Base-by-base conservation (phyloP, 202 grass and related monocot species). In the Brachypodium distachyon region DNA sequence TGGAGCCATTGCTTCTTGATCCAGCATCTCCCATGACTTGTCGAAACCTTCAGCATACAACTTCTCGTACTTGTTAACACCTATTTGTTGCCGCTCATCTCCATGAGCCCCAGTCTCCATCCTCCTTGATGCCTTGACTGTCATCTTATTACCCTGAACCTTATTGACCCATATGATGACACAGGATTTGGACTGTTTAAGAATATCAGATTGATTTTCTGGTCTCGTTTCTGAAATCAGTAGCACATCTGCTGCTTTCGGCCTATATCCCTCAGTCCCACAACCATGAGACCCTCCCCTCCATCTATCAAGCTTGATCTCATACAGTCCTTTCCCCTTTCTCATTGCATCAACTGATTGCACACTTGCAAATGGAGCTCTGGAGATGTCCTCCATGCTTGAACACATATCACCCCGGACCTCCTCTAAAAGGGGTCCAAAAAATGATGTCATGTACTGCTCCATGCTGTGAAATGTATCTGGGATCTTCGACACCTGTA, bases 401-500 rank as follows among this genome's bases (percentile, higher is more conserved):
- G 77, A 86, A 40, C 25, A 80, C 63, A 98, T 84, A 53, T 98
- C 95, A 21, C 74, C 87, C 9, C 83, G 81, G 2, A 92, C 67
- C 70, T 97, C 90, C 82, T 93, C 90, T 28, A 97, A 25, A 78
- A 97, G 79, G 51, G 90, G 88, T 51, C 53, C 82, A 3, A 79
- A 70, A 69, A 85, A 97, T 0, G 94, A 94, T 17, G 70, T 67
- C 60, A 92, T 77, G 73, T 97, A 97, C 32, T 90, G 52, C 25
- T 90, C 72, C 50, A 79, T 66, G 43, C 47, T 84, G 57, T 22
- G 77, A 76, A 98, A 94, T 22, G 67, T 86, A 10, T 80, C 37
- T 31, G 89, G 95, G 38, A 92, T 92, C 86, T 74, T 94, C 0
- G 44, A 10, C 25, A 98, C 91, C 95, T 94, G 80, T 37, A 78